Evolutionary conservation across 208 protist genomes (phyloP).

Genomic region (Leishmania gerbilli): DNA sequence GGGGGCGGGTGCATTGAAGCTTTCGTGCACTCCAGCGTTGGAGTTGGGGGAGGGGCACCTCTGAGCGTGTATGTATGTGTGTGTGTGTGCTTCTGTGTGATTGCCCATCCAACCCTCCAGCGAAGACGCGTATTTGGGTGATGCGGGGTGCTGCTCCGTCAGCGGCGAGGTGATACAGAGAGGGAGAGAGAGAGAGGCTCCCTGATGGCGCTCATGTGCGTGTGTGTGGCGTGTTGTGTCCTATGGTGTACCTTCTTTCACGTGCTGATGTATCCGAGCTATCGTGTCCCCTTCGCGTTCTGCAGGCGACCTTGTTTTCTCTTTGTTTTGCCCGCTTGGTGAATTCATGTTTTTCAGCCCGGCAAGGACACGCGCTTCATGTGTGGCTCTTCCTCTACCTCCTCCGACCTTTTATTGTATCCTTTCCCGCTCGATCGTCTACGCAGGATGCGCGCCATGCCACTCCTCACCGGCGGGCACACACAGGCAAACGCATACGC

Average conservation of each 20-base stretch:
- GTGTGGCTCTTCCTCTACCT: not conserved
- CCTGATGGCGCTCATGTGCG: not conserved
- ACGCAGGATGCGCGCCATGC: not conserved
- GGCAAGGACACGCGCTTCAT: conserved; percentile 1
- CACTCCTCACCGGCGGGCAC: not conserved
- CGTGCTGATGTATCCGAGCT: not conserved
- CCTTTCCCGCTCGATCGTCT: not conserved
- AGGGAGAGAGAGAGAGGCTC: not conserved
- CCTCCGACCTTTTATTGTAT: not conserved
- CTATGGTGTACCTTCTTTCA: not conserved
- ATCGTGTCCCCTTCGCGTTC: not conserved
- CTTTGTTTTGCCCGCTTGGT: not conserved
- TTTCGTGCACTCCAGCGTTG: not conserved
- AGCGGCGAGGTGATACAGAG: not conserved
- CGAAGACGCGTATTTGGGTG: not conserved
- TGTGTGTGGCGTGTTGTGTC: not conserved
- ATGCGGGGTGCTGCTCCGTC: not conserved
- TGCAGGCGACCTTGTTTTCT: not conserved
- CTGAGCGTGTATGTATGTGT: not conserved
- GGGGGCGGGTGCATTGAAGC: not conserved
- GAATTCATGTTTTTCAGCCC: not conserved
- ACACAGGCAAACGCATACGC: not conserved
- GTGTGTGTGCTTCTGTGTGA: not conserved
- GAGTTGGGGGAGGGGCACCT: not conserved
- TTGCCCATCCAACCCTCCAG: not conserved